Percentiles rank a stretch among this genome's conserved stretches.
Conservation (phyloP, 345 rosid species). For the Brassica cretica region DNA sequence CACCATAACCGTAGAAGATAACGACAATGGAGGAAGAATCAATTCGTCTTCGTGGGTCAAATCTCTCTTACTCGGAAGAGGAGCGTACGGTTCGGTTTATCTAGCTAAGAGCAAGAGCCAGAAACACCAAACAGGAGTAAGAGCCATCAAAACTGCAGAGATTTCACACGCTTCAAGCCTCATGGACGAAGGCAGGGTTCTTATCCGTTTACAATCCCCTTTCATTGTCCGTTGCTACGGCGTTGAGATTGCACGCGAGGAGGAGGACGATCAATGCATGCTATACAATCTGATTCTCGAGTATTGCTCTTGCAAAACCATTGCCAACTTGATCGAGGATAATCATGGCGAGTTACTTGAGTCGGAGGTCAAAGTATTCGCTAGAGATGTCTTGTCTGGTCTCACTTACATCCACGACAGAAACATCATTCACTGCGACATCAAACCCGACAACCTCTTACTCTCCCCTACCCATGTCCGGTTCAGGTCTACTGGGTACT, state of each 20-base stretch:
- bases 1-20: neutral
- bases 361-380: neutral
- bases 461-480: neutral
- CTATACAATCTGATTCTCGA: slow-evolving; percentile 27
- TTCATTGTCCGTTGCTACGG: slow-evolving; percentile 18
- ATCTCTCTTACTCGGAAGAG: slow-evolving; percentile 14
- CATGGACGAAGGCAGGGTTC: neutral
- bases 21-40: neutral
- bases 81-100: slow-evolving; percentile 20
- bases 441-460: neutral
- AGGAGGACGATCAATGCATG: too few species aligned
- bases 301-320: neutral
- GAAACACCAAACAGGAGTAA: neutral
- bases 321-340: neutral
- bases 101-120: neutral
- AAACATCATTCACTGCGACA: too few species aligned
- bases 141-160: slow-evolving; percentile 20
- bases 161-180: slow-evolving; percentile 1
- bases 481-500: neutral
- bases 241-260: neutral
- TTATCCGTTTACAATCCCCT: neutral
- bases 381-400: slow-evolving; percentile 2
- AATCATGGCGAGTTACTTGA: neutral
- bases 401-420: too few species aligned
- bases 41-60: slow-evolving; percentile 7